phyloP scores from a whole-genome alignment of 208 protist species.

The Novymonas esmeraldas region DNA sequence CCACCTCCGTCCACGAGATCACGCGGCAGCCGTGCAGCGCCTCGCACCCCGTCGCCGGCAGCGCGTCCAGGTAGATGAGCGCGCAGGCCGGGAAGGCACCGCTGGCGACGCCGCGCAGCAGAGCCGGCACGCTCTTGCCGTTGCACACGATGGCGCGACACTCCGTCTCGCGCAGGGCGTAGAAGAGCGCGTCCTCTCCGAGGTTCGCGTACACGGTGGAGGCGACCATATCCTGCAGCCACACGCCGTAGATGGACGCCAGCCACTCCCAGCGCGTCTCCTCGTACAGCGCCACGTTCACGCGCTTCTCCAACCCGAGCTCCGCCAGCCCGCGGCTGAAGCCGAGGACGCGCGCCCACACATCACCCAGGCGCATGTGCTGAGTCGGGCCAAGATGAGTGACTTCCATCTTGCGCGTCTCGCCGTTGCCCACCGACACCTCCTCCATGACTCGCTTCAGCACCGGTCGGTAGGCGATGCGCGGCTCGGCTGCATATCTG shows the following conservation, averaged over 20 bases:
- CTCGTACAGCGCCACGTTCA: slow-evolving; percentile 70
- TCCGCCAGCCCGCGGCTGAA: slow-evolving; percentile 68
- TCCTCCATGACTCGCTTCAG: too few relatives aligned
- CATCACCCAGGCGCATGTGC: too few relatives aligned
- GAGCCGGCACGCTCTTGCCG: slow-evolving; percentile 55
- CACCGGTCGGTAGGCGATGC: too few relatives aligned
- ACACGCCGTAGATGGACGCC: slow-evolving; percentile 60
- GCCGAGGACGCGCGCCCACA: slow-evolving; percentile 57
- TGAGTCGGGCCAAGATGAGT: too few relatives aligned
- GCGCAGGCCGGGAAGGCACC: slow-evolving; percentile 6
- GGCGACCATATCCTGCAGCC: slow-evolving; percentile 72
- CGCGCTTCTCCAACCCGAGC: slow-evolving; percentile 42
- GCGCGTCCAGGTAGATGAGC: slow-evolving; percentile 76
- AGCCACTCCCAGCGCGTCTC: slow-evolving; percentile 93
- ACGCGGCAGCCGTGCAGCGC: slow-evolving; percentile 25
- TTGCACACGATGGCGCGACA: slow-evolving; percentile 80
- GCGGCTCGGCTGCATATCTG: too few relatives aligned
- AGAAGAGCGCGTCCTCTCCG: slow-evolving; percentile 75
- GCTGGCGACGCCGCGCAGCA: slow-evolving; percentile 39
- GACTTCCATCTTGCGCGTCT: too few relatives aligned
- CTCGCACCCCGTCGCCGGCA: slow-evolving; percentile 40
- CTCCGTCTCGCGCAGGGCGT: slow-evolving; percentile 77
- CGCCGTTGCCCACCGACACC: too few relatives aligned
- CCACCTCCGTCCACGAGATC: slow-evolving; percentile 54
- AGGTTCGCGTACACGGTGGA: slow-evolving; percentile 89